Evolutionary conservation across 306 rosid genomes (phyloP), one percentile per base, ranked within the genome.

Genomic region (Cercis canadensis): DNA sequence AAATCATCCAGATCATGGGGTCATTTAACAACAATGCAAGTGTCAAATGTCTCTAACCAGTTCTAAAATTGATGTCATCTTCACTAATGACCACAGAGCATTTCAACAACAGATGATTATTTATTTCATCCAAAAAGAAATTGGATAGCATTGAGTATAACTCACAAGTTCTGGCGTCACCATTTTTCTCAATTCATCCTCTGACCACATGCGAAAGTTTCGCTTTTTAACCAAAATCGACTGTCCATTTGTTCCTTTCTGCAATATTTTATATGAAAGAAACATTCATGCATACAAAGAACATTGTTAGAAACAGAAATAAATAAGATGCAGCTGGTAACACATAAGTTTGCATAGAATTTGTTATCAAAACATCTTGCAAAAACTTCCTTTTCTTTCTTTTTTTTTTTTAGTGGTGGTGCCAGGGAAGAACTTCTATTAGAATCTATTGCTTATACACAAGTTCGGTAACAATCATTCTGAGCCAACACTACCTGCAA

Each of bases 141-240:
- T 41, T 4, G 49, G 57, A 62, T 58, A 24, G 29, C 60, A 66
- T 62, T 61, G 18, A 74, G 67, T n/a, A n/a, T n/a, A n/a, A 83
- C 97, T 87, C 71, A 93, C 97, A 86, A 90, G 97, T 74, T 93
- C 98, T 5, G 98, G 97, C 46, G 89, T 84, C 84, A 93, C 89
- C 88, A 88, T 88, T 76, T 92, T 89, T 65, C 92, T 86, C 83
- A 90, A 63, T 76, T 89, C 96, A 69, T 88, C 92, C 78, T 84
- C 92, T 0, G 96, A 89, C 87, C 86, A 84, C 78, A 88, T 88
- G 47, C 97, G 96, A 53, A 92, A 83, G 65, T 89, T 83, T 75
- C 90, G 80, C 82, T 93, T 93, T 85, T 90, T 93, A 63, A 87
- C 96, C 87, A 86, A 86, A 81, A 88, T 76, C 39, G 68, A 85